phyloP scores from a whole-genome alignment of 305 asterid genomes.

The Fraxinus baroniana region DNA sequence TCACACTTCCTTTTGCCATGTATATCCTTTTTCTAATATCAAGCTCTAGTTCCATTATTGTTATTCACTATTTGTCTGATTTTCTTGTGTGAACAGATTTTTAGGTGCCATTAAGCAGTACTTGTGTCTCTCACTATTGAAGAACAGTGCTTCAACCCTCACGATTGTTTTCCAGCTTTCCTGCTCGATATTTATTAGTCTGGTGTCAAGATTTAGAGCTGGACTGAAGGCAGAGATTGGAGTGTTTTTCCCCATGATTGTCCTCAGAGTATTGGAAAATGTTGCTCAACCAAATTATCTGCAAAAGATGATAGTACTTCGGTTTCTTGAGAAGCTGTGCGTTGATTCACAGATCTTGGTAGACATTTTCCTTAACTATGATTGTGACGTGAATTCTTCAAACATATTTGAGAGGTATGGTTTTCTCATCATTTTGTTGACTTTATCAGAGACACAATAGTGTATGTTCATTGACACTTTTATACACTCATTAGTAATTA shows the following conservation, averaged over 20 bases:
- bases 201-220: constrained; percentile 97
- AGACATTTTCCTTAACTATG: constrained; percentile 97
- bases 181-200: constrained; percentile 93
- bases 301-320: constrained; percentile 97
- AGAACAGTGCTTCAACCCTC: constrained; percentile 97
- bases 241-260: constrained; percentile 92
- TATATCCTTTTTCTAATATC: neutral
- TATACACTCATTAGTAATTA: neutral
- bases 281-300: constrained; percentile 95
- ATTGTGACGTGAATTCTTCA: constrained; percentile 98
- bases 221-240: constrained; percentile 99
- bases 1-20: constrained; percentile 2
- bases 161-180: constrained; percentile 99
- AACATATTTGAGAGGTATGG: constrained; percentile 95
- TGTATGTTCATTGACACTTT: constrained; percentile 21
- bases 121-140: constrained; percentile 90
- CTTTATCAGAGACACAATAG: neutral
- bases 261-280: constrained; percentile 90
- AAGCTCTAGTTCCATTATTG: constrained; percentile 19
- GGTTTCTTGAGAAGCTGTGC: constrained; percentile 89
- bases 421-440: constrained; percentile 17
- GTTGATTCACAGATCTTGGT: constrained; percentile 92
- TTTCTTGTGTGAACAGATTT: constrained; percentile 55
- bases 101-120: constrained; percentile 98
- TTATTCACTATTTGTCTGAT: constrained; percentile 5